A percentile compares a stretch with the other conserved stretches of the same genome.
These are phyloP conservation scores for Amyloporia xantha DNA, from an alignment of 768 basidiomycete species.

Conservation along the genomic window DNA sequence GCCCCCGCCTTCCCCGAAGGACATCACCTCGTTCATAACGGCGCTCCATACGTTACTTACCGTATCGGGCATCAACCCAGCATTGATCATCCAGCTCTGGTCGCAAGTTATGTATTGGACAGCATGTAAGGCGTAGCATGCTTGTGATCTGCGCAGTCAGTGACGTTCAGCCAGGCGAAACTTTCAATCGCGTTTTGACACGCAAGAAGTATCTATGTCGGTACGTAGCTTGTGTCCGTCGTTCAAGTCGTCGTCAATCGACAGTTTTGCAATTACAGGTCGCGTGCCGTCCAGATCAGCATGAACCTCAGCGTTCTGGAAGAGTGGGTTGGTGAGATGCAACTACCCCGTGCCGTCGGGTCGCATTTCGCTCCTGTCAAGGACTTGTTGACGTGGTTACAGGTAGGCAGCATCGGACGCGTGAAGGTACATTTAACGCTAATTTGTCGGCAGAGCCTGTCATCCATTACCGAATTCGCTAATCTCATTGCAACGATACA, in stretches of 20 bases:
- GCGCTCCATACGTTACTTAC: slow-evolving; percentile 79
- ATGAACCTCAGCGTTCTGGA: slow-evolving; percentile 83
- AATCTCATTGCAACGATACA: slow-evolving; percentile 88
- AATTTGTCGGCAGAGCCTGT: slow-evolving; percentile 52
- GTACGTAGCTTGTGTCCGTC: no score
- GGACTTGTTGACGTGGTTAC: slow-evolving; percentile 82
- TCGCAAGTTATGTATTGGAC: slow-evolving; percentile 99
- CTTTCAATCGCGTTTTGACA: slow-evolving; percentile 80
- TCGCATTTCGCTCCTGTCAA: slow-evolving; percentile 78
- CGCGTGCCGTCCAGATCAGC: slow-evolving; percentile 82
- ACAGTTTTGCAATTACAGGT: slow-evolving; percentile 48
- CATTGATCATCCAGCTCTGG: slow-evolving; percentile 83
- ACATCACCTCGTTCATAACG: slow-evolving; percentile 75
- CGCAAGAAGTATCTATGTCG: slow-evolving; percentile 94
- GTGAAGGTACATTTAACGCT: background rate
- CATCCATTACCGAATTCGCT: slow-evolving; percentile 82
- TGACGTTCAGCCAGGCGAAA: slow-evolving; percentile 48
- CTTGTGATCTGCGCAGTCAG: slow-evolving; percentile 1
- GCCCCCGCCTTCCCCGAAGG: slow-evolving; percentile 35
- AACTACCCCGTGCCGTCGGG: slow-evolving; percentile 71
- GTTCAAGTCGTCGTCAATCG: no score
- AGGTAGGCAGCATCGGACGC: slow-evolving; percentile 37
- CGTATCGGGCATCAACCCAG: slow-evolving; percentile 87
- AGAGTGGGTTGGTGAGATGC: slow-evolving; percentile 84
- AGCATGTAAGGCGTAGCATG: slow-evolving; percentile 53